A percentile compares a stretch with the other conserved stretches of the same genome.
Evolutionary conservation across 768 basidiomycete genomes (phyloP).

Genomic region (Suillus fuscotomentosus): DNA sequence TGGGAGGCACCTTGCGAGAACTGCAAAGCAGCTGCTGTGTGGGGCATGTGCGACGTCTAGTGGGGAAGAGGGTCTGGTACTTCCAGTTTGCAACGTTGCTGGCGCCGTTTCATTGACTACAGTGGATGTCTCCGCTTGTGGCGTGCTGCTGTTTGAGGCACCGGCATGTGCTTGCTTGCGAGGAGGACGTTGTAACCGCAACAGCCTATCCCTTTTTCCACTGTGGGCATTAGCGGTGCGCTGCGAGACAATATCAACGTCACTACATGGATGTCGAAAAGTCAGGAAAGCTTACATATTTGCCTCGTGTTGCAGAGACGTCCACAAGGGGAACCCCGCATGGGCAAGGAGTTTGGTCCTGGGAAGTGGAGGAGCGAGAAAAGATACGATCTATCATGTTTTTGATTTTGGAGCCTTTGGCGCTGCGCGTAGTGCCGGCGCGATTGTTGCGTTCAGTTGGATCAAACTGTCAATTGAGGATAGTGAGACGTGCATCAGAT

Average conservation of each 20-base stretch:
- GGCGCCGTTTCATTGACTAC: background rate
- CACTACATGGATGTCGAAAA: too few species aligned
- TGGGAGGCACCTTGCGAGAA: background rate
- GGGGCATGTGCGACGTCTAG: background rate
- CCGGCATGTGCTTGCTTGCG: background rate
- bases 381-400: too few species aligned
- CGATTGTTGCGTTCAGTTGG: background rate
- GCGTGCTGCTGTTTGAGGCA: background rate
- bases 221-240: background rate
- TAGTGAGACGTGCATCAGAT: background rate
- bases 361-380: too few species aligned
- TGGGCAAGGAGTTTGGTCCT: too few species aligned
- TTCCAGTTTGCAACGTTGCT: background rate
- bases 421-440: background rate
- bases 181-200: background rate
- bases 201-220: background rate
- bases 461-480: background rate
- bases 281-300: too few species aligned
- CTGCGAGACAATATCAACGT: background rate
- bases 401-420: too few species aligned
- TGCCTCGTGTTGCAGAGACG: too few species aligned
- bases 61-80: background rate
- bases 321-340: too few species aligned
- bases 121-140: background rate
- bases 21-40: background rate